Percentiles rank a stretch among this genome's conserved stretches.
phyloP scores from a whole-genome alignment of 2,329 filamentous ascomycete species.

The Pseudocercospora fuligena region DNA sequence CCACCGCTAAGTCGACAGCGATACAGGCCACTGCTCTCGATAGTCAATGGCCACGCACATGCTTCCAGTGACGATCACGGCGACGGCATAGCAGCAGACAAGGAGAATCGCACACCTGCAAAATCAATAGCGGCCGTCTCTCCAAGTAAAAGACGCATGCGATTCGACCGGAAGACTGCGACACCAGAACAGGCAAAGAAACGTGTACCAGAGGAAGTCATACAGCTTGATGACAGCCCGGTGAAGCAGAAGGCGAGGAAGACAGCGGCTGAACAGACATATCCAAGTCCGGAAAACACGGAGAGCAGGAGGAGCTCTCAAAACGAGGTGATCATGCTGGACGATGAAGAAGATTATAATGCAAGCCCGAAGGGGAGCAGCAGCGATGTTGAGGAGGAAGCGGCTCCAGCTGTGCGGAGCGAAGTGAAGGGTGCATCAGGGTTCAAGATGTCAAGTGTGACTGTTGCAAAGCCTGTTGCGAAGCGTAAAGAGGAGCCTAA shows the following conservation, averaged over 20 bases:
- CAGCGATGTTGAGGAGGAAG: background rate
- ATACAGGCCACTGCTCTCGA: slow-evolving; percentile 35
- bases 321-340: background rate
- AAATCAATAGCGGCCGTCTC: background rate
- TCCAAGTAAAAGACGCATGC: background rate
- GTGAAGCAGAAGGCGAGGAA: background rate
- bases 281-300: background rate
- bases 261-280: background rate
- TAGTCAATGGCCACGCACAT: slow-evolving; percentile 42
- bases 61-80: slow-evolving; percentile 46
- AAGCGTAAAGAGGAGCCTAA: background rate
- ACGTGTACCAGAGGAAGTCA: background rate
- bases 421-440: background rate
- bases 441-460: background rate
- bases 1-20: slow-evolving; percentile 8
- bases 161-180: background rate
- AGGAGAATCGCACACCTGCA: background rate
- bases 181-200: background rate
- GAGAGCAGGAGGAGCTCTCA: background rate
- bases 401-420: background rate
- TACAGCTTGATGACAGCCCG: background rate
- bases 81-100: slow-evolving; percentile 19
- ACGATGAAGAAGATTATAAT: background rate
- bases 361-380: background rate
- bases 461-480: background rate